Evolutionary conservation across 768 basidiomycete genomes (phyloP), one percentile per base, ranked within the genome.

Genomic region (Hydnum rufescens): DNA sequence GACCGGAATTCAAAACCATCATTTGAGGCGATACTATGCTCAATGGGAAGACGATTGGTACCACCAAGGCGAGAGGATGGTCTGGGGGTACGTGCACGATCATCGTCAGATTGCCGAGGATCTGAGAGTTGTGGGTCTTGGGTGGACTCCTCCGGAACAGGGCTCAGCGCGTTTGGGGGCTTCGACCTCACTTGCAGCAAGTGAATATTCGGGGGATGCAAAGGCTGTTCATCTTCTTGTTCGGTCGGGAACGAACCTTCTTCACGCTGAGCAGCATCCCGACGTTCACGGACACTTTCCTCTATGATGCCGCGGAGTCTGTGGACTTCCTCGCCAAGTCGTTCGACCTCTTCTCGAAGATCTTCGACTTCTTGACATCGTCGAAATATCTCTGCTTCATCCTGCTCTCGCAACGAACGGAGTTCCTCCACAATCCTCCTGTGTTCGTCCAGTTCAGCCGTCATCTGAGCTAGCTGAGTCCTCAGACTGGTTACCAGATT

Each of bases 251-350:
- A 22, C 36, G 13, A 22, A 22, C 13, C 13, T 13, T 39, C 36
- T 39, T 39, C 36, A 13, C 36, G 36, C 22, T 39, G 36, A 22
- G 13, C 22, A 39, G 22, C 36, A 13, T 39, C 36, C 22, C 36
- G 36, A 39, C 36, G 36, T 39, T 39, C 36, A 39, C 36, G 36
- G 22, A 39, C 36, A 22, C 36, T 87, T 54, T 85, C 81, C 63
- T 92, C 84, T 1, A 96, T 85, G 0, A 90, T 81, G 1, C 78
- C 81, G 6, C 82, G 69, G n/a, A 95, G 69, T 2, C 86, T 80
- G 55, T 83, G 82, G 2, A 96, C 84, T 64, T 97, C 89, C 3
- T 78, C 78, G 0, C 75, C 79, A 3, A 95, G 73, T 42, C 80
- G 65, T 59, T 90, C 84, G 4, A 96, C 82, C 59, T 92, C 84